These are phyloP conservation scores for Theileria parva DNA, from an alignment of 169 alveolate species.

Conservation along the genomic window DNA sequence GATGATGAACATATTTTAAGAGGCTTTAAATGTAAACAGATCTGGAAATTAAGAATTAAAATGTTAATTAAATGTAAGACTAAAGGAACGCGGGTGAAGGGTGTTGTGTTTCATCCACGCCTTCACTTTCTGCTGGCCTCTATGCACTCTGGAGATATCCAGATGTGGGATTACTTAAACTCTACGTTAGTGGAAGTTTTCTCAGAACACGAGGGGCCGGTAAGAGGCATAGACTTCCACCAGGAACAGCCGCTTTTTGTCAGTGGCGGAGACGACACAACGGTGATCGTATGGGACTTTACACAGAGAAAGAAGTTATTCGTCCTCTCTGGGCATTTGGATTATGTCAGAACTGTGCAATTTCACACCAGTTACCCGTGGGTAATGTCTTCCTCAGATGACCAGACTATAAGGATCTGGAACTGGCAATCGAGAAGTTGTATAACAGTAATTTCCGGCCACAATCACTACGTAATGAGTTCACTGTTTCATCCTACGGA, in stretches of 20 bases:
- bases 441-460: conserved; percentile 90
- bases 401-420: conserved; percentile 95
- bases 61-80: conserved; percentile 70
- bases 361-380: conserved; percentile 95
- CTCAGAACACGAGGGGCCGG: conserved; percentile 96
- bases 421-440: conserved; percentile 93
- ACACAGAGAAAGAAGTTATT: conserved; percentile 90
- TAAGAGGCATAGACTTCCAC: conserved; percentile 93
- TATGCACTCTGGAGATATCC: conserved; percentile 92
- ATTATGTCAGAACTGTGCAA: conserved; percentile 93
- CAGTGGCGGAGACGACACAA: conserved; percentile 96
- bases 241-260: conserved; percentile 91
- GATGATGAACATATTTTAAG: neutral
- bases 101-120: conserved; percentile 92
- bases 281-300: conserved; percentile 92
- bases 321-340: conserved; percentile 92
- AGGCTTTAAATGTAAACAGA: neutral
- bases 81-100: conserved; percentile 93
- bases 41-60: conserved; percentile 1
- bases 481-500: conserved; percentile 92
- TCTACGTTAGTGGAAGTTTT: conserved; percentile 80
- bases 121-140: conserved; percentile 91
- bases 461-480: conserved; percentile 96
- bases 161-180: conserved; percentile 91
- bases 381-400: conserved; percentile 94